Percentiles rank a stretch among this genome's conserved stretches.
These are phyloP conservation scores for Lachnellula subtilissima DNA, from an alignment of 2,329 filamentous ascomycete species.

Conservation along the genomic window DNA sequence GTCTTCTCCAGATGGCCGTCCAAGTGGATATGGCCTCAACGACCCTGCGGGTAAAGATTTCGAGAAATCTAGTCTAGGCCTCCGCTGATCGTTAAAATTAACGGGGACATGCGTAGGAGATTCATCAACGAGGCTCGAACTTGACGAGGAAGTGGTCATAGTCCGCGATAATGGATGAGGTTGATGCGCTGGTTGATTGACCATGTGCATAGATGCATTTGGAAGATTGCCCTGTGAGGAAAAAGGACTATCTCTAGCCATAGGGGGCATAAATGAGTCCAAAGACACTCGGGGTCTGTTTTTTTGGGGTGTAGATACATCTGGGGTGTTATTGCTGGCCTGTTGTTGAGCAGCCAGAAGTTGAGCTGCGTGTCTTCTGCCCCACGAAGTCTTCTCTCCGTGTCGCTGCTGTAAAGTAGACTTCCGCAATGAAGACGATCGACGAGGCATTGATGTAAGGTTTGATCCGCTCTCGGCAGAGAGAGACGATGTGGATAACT, in stretches of 20 bases:
- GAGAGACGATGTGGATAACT: constrained; percentile 39
- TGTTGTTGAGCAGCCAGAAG: constrained; percentile 28
- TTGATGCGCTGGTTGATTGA: constrained; percentile 43
- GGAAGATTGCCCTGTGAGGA: constrained; percentile 47
- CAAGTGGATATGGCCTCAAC: constrained; percentile 41
- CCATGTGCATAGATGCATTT: constrained; percentile 48
- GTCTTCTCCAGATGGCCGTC: constrained; percentile 41
- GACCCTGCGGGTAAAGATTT: constrained; percentile 70
- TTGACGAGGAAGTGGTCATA: constrained; percentile 80
- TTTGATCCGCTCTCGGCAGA: constrained; percentile 21
- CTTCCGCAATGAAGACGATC: constrained; percentile 73
- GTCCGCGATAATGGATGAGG: constrained; percentile 83
- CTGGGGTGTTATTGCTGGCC: constrained; percentile 28
- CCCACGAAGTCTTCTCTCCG: constrained; percentile 61
- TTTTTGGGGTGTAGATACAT: constrained; percentile 51
- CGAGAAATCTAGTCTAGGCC: constrained; percentile 56
- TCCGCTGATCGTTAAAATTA: constrained; percentile 49
- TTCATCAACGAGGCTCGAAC: constrained; percentile 71
- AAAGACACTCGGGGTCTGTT: constrained; percentile 68
- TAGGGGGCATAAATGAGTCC: constrained; percentile 69
- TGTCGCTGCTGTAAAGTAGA: constrained; percentile 85
- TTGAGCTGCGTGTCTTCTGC: constrained; percentile 53
- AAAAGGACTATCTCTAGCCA: constrained; percentile 62
- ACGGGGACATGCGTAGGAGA: constrained; percentile 59
- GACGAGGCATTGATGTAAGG: constrained; percentile 53